Conservation (phyloP, 306 rosid species). For the Leucaena leucocephala region DNA sequence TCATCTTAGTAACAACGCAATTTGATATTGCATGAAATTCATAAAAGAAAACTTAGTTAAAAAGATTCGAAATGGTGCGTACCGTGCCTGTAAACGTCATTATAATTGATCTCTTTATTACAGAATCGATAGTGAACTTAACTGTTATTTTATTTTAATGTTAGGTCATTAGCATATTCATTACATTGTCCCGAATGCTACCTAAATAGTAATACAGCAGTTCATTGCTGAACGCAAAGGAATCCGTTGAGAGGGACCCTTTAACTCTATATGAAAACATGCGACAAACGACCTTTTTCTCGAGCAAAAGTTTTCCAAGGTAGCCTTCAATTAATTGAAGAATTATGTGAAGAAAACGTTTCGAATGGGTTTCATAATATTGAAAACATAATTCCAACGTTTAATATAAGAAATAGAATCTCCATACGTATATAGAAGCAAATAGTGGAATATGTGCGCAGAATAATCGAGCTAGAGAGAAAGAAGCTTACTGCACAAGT, state of each 20-base stretch:
- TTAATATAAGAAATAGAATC: neutral
- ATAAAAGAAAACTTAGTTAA: conserved; percentile 12
- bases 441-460: neutral
- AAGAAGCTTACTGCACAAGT: conserved; percentile 10
- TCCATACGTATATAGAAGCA: neutral
- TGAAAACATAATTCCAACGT: neutral
- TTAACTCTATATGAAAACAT: neutral
- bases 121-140: neutral
- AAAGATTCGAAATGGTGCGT: neutral
- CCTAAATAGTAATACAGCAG: neutral
- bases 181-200: neutral
- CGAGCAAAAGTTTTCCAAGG: neutral
- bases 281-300: neutral
- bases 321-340: neutral
- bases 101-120: conserved; percentile 4
- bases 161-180: conserved; percentile 2
- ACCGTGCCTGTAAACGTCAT: conserved; percentile 19
- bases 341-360: neutral
- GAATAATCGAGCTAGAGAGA: neutral
- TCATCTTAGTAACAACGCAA: neutral
- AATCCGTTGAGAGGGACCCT: neutral
- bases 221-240: neutral
- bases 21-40: neutral
- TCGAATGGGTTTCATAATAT: neutral
- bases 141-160: conserved; percentile 17